A percentile compares a stretch with the other conserved stretches of the same genome.
Conservation (phyloP, 202 grass and related monocot genomes). For the Bolboschoenoplectus hybrid region DNA sequence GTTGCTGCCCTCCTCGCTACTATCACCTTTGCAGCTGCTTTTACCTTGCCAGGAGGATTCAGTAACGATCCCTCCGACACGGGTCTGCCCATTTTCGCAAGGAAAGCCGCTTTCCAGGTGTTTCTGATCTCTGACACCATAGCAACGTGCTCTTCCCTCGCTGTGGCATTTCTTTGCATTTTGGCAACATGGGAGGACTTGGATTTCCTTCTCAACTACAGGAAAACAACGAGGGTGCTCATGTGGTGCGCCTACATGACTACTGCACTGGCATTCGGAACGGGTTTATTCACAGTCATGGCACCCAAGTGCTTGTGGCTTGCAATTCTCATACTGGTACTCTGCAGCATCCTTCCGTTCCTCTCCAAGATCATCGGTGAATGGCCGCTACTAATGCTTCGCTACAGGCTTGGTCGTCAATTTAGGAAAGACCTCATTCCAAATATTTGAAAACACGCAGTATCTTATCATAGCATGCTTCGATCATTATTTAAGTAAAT, state of each 20-base stretch:
- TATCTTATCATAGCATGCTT: too few species aligned
- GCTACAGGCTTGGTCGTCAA: background rate
- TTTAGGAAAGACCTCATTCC: background rate
- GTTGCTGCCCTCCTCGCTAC: constrained; percentile 31
- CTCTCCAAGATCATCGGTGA: constrained; percentile 17
- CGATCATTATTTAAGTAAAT: too few species aligned
- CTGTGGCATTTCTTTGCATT: constrained; percentile 12
- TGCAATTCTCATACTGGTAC: background rate
- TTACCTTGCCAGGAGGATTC: constrained; percentile 12
- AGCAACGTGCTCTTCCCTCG: constrained; percentile 17
- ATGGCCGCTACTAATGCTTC: background rate
- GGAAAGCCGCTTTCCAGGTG: background rate
- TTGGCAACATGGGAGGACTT: constrained; percentile 25
- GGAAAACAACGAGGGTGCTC: constrained; percentile 10
- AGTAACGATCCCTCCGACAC: background rate
- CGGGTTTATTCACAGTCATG: background rate
- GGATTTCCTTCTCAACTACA: constrained; percentile 24
- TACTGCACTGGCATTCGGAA: constrained; percentile 3
- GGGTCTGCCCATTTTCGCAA: background rate
- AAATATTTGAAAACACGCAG: background rate
- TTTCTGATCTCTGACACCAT: constrained; percentile 20
- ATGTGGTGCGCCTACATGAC: constrained; percentile 7
- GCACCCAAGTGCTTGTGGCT: constrained; percentile 14
- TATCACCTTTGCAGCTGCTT: constrained; percentile 42
- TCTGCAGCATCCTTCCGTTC: background rate